A percentile compares a stretch with the other conserved stretches of the same genome.
phyloP scores from a whole-genome alignment of 345 rosid species.

The Conringia planisiliqua region DNA sequence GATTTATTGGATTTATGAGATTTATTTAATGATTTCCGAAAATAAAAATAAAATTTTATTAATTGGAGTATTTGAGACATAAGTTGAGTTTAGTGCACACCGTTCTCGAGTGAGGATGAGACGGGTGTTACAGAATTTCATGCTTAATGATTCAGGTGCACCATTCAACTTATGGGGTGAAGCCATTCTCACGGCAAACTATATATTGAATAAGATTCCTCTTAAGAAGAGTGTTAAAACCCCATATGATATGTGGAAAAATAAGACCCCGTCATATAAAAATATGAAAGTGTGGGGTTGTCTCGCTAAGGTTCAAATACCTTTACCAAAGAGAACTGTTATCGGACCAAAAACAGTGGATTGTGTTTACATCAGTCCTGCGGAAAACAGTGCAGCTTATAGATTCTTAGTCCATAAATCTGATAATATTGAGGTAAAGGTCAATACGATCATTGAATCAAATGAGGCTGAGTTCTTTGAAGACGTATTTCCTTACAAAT shows the following conservation, averaged over 20 bases:
- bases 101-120: no score
- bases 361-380: not conserved
- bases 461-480: not conserved
- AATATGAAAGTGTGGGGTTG: constrained; percentile 6
- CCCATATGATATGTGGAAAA: not conserved
- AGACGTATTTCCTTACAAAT: no score
- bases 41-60: no score
- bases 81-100: no score
- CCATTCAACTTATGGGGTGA: no score
- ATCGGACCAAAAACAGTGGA: not conserved
- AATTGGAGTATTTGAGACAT: no score
- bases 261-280: not conserved
- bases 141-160: not conserved
- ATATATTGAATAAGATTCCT: not conserved
- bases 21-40: no score
- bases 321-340: not conserved
- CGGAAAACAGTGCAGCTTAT: not conserved
- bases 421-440: not conserved
- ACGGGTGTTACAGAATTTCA: no score
- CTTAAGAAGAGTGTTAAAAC: not conserved
- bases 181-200: no score
- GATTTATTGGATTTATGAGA: no score
- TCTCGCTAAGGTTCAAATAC: not conserved
- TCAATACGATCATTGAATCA: not conserved
- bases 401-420: not conserved